These are phyloP conservation scores for Prunella vulgaris DNA, from an alignment of 257 asterid species.

Conservation along the genomic window DNA sequence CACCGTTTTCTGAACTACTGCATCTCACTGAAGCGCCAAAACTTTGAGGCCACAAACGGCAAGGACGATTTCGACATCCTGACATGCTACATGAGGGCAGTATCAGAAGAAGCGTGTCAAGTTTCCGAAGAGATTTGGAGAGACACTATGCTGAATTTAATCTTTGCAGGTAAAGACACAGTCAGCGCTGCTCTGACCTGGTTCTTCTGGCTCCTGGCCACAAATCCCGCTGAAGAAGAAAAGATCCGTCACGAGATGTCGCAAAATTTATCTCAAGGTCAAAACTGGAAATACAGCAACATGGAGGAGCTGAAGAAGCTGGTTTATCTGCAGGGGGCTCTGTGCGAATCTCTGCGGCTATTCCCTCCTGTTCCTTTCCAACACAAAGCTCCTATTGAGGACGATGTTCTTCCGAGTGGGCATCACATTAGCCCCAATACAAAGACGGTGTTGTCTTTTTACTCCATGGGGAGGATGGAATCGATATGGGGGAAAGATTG, in stretches of 20 bases:
- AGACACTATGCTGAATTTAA: conserved; percentile 20
- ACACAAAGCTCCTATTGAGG: conserved; percentile 23
- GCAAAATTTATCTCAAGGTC: no score
- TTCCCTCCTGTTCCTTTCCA: conserved; percentile 31
- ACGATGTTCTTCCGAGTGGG: conserved; percentile 32
- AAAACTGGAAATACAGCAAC: no score
- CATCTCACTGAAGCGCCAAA: no score
- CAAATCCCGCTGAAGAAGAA: no score
- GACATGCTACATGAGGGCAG: conserved; percentile 11
- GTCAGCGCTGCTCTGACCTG: conserved; percentile 29
- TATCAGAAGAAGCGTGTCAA: neutral
- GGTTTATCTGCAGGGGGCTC: conserved; percentile 28
- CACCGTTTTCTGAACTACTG: no score
- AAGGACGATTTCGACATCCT: conserved; percentile 22
- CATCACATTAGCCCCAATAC: conserved; percentile 6
- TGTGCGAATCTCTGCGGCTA: conserved; percentile 32
- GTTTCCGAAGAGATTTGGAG: conserved; percentile 11
- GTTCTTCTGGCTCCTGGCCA: conserved; percentile 33
- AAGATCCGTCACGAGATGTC: no score
- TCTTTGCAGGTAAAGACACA: conserved; percentile 37
- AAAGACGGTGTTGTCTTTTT: conserved; percentile 17
- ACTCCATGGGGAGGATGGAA: no score
- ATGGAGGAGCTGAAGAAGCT: conserved; percentile 21
- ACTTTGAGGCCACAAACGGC: no score
- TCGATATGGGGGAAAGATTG: conserved; percentile 37